phyloP scores from a whole-genome alignment of 305 asterid genomes.

The Withania somnifera region DNA sequence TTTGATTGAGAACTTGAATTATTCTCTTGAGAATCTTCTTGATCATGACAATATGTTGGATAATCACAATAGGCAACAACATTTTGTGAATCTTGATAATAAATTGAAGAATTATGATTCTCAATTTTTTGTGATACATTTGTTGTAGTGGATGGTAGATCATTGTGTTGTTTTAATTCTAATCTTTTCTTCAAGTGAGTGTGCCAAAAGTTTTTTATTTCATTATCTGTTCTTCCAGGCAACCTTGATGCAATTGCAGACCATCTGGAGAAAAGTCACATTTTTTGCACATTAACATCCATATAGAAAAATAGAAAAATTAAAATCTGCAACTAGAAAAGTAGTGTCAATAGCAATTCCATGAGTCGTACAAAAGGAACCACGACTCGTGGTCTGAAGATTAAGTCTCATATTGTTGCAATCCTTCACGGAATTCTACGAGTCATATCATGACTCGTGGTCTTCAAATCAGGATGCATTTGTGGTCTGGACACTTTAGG shows the following conservation, averaged over 20 bases:
- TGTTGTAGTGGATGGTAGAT: background rate
- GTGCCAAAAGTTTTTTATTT: slow-evolving; percentile 23
- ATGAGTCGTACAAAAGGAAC: too few species aligned
- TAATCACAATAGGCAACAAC: background rate
- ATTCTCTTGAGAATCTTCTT: background rate
- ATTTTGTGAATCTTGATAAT: background rate
- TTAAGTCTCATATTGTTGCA: too few species aligned
- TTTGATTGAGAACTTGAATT: background rate
- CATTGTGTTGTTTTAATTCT: background rate
- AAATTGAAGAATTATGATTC: background rate
- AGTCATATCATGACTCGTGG: too few species aligned
- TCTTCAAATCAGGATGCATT: too few species aligned
- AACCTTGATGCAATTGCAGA: slow-evolving; percentile 21
- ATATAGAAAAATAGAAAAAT: too few species aligned
- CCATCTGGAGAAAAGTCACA: slow-evolving; percentile 18
- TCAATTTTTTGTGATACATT: background rate
- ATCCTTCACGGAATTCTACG: too few species aligned
- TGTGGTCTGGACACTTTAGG: too few species aligned
- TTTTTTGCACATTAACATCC: too few species aligned
- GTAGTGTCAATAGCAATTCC: too few species aligned
- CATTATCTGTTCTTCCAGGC: slow-evolving; percentile 25
- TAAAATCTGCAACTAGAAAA: too few species aligned
- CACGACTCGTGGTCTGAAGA: too few species aligned
- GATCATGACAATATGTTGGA: background rate
- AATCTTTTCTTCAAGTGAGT: slow-evolving; percentile 21